Conservation (phyloP, 2,329 filamentous ascomycete genomes). For the Neofusicoccum parvum region DNA sequence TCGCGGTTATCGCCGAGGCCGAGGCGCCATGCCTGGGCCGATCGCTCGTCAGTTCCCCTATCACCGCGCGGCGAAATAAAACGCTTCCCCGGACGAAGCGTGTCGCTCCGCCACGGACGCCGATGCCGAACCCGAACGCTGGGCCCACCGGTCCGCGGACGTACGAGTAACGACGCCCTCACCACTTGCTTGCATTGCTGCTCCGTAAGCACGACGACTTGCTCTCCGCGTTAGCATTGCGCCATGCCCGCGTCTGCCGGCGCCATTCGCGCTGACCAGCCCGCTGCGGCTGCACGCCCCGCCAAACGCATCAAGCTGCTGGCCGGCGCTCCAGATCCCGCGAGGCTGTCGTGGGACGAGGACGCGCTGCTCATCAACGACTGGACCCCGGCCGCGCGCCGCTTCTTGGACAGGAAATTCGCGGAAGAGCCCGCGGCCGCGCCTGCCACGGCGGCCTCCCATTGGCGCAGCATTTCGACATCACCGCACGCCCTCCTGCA, state of each 20-base stretch:
- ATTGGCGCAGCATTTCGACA: conserved; percentile 4
- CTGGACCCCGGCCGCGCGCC: conserved; percentile 47
- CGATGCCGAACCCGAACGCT: background rate
- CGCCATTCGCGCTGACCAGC: background rate
- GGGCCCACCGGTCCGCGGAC: no score
- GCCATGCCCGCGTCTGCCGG: background rate
- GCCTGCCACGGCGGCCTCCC: background rate
- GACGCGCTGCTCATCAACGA: conserved; percentile 49
- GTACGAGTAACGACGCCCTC: no score
- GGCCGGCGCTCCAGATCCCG: conserved; percentile 62
- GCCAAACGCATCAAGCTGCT: conserved; percentile 49
- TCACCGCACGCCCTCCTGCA: background rate
- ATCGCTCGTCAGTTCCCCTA: background rate
- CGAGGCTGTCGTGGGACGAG: conserved; percentile 58
- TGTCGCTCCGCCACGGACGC: background rate
- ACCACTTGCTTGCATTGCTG: background rate
- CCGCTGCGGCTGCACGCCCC: background rate
- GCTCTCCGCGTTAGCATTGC: background rate
- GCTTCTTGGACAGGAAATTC: conserved; percentile 38
- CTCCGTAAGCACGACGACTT: background rate
- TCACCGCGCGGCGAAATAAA: background rate
- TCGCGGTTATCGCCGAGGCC: conserved; percentile 5
- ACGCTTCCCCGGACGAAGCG: no score
- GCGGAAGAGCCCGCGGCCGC: background rate
- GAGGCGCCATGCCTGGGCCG: conserved; percentile 6